Percentiles rank a stretch among this genome's conserved stretches.
Conservation (phyloP, 2,329 filamentous ascomycete species). For the Huntiella omanensis region DNA sequence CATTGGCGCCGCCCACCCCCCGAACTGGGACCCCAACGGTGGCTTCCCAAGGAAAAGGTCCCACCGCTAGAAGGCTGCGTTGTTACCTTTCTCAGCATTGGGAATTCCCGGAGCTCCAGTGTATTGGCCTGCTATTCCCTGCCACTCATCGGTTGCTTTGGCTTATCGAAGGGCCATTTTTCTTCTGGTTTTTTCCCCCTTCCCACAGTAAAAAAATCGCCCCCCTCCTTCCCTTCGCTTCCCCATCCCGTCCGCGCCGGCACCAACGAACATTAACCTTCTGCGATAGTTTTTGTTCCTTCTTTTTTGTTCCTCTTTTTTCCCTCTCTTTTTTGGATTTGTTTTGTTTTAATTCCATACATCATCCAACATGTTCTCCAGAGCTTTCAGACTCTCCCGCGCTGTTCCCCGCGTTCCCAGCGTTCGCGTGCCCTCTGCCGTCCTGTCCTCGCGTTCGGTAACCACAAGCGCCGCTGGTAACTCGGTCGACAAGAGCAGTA, state of each 20-base stretch:
- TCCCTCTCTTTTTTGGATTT: constrained; percentile 1
- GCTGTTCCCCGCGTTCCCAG: constrained; percentile 30
- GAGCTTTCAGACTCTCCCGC: constrained; percentile 43
- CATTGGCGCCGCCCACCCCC: too few relatives aligned
- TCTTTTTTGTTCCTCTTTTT: constrained; percentile 5
- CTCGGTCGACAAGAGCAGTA: constrained; percentile 56
- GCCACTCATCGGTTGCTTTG: neutral
- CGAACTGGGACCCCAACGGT: too few relatives aligned
- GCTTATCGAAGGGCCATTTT: constrained; percentile 4
- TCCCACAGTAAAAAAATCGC: neutral
- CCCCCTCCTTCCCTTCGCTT: constrained; percentile 2
- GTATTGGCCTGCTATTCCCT: constrained; percentile 1
- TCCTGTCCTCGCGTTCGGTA: constrained; percentile 50
- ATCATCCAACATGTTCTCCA: constrained; percentile 44
- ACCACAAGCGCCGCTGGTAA: constrained; percentile 90
- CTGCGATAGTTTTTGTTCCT: constrained; percentile 7
- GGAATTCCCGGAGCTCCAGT: constrained; percentile 2
- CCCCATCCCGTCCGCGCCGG: neutral
- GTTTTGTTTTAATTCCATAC: constrained; percentile 5
- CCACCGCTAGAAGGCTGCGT: too few relatives aligned
- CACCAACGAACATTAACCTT: constrained; percentile 1
- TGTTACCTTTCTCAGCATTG: neutral
- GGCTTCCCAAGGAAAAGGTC: too few relatives aligned
- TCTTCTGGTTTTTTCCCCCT: constrained; percentile 3
- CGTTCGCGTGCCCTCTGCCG: constrained; percentile 25